Conservation (phyloP, 2,329 filamentous ascomycete species). For the Myrmaecium sp. region DNA sequence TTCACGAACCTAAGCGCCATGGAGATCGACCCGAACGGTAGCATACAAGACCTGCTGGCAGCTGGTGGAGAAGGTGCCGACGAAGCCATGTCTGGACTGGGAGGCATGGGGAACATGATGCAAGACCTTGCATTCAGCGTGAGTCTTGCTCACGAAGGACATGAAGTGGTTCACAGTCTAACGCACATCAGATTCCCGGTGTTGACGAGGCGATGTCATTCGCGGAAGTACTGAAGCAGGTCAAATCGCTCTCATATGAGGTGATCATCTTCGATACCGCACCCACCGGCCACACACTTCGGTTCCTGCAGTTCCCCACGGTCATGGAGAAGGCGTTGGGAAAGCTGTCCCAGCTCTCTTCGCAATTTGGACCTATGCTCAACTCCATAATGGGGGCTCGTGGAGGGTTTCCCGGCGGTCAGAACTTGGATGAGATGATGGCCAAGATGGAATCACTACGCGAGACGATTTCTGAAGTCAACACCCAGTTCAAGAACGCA, state of each 20-base stretch:
- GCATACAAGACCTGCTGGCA: constrained; percentile 84
- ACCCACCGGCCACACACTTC: constrained; percentile 91
- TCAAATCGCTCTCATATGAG: constrained; percentile 97
- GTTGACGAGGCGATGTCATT: constrained; percentile 99
- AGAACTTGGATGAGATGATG: constrained; percentile 80
- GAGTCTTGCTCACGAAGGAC: constrained; percentile 18
- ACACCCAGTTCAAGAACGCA: constrained; percentile 94
- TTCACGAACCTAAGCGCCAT: constrained; percentile 91
- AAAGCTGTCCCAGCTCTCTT: constrained; percentile 85
- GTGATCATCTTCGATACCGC: constrained; percentile 99
- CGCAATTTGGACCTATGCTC: constrained; percentile 88
- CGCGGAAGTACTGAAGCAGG: constrained; percentile 96
- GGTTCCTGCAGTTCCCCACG: constrained; percentile 95
- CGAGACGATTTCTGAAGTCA: constrained; percentile 87
- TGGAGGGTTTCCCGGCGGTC: constrained; percentile 72
- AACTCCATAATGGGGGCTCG: constrained; percentile 75
- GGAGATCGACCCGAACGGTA: constrained; percentile 98
- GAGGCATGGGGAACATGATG: constrained; percentile 84
- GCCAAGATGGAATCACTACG: constrained; percentile 87
- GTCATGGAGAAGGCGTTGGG: constrained; percentile 97
- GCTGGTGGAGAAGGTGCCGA: constrained; percentile 55
- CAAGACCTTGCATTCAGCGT: constrained; percentile 94
- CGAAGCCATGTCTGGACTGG: constrained; percentile 51
- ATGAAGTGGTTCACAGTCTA: neutral
- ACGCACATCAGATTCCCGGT: constrained; percentile 59